These are phyloP conservation scores for Nothopassalora personata DNA, from an alignment of 2,329 filamentous ascomycete species.

Conservation along the genomic window DNA sequence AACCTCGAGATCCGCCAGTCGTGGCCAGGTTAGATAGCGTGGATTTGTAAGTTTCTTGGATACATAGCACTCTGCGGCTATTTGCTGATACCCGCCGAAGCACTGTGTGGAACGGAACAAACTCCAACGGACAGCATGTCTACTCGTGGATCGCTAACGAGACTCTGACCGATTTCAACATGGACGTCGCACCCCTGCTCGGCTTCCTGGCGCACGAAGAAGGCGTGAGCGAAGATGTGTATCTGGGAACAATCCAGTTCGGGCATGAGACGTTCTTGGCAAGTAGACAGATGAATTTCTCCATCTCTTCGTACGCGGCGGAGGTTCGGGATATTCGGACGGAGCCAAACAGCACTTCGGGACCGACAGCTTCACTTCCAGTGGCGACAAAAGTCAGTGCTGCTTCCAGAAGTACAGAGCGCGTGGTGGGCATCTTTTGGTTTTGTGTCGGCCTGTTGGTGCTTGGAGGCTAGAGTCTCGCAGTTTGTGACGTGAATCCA, in stretches of 20 bases:
- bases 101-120: conserved; percentile 16
- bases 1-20: conserved; percentile 11
- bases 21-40: conserved; percentile 3
- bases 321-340: not conserved
- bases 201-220: conserved; percentile 8
- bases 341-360: conserved; percentile 1
- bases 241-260: conserved; percentile 16
- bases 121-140: conserved; percentile 14
- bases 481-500: too few species aligned
- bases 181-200: conserved; percentile 18
- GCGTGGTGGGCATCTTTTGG: not conserved
- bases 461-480: too few species aligned
- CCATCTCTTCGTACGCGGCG: conserved; percentile 10
- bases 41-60: conserved; percentile 11
- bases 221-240: conserved; percentile 10
- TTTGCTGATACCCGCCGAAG: conserved; percentile 5
- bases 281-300: conserved; percentile 11
- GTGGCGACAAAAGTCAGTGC: conserved; percentile 4
- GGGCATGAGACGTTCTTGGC: conserved; percentile 17
- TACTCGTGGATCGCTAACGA: conserved; percentile 18
- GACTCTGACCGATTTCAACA: conserved; percentile 12
- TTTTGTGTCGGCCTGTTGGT: not conserved
- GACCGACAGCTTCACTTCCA: conserved; percentile 8
- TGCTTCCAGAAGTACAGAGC: not conserved
- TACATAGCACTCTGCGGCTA: too few species aligned